phyloP scores from a whole-genome alignment of 2,329 filamentous ascomycete genomes.

The Fusarium penzigii region DNA sequence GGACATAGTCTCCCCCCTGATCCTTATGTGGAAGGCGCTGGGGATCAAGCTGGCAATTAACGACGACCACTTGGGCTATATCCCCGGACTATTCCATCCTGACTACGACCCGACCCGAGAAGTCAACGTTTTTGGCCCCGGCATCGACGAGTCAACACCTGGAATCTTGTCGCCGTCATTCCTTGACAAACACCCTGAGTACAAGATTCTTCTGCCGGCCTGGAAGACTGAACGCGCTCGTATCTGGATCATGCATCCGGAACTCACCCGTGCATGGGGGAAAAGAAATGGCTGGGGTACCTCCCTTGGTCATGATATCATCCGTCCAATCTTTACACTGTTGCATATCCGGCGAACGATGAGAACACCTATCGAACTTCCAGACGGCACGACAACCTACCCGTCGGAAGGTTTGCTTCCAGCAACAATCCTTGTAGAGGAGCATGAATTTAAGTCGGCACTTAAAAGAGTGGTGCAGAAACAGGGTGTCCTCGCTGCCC shows the following conservation, averaged over 20 bases:
- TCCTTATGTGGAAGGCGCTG: not conserved
- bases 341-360: conserved; percentile 2
- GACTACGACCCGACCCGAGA: not conserved
- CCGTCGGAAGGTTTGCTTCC: not conserved
- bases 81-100: not conserved
- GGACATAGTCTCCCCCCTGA: not conserved
- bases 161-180: not conserved
- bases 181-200: not conserved
- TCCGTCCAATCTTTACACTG: not conserved
- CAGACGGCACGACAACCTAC: conserved; percentile 1
- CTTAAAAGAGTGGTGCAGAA: not conserved
- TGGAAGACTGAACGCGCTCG: too few species aligned
- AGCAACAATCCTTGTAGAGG: not conserved
- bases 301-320: not conserved
- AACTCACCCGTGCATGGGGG: not conserved
- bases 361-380: not conserved
- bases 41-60: not conserved
- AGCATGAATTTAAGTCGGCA: not conserved
- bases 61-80: not conserved
- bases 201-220: not conserved
- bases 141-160: not conserved
- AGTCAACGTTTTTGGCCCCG: not conserved
- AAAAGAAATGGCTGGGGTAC: not conserved
- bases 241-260: not conserved
- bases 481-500: not conserved